Percentiles rank a stretch among this genome's conserved stretches.
Evolutionary conservation across 371 early-diverging fungal species (phyloP).

Genomic region (Mortierella sp.): DNA sequence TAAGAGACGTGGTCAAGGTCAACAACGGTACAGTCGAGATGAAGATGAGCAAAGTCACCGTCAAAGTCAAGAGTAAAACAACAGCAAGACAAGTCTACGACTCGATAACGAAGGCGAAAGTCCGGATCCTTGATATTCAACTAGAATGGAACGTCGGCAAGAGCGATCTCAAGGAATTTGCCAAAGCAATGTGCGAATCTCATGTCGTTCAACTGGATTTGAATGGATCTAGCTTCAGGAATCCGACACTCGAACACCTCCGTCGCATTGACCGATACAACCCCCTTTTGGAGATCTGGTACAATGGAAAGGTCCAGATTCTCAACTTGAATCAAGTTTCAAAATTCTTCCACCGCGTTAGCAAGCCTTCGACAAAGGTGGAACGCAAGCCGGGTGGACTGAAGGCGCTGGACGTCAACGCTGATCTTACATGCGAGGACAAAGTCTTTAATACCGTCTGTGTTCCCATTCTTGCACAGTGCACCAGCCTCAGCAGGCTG

Average conservation of each 20-base stretch:
- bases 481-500: too few relatives aligned
- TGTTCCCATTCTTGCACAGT: too few relatives aligned
- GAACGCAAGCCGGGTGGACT: not conserved
- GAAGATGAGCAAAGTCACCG: not conserved
- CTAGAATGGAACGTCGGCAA: constrained; percentile 6
- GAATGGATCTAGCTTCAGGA: not conserved
- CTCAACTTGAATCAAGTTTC: not conserved
- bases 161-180: constrained; percentile 13
- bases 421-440: not conserved
- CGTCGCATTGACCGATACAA: constrained; percentile 7
- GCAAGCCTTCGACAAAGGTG: not conserved
- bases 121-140: constrained; percentile 8
- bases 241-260: not conserved
- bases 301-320: not conserved
- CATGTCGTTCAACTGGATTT: constrained; percentile 1
- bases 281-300: constrained; percentile 9
- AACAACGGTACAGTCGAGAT: constrained; percentile 6
- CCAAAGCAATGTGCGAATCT: not conserved
- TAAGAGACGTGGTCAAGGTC: not conserved
- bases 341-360: constrained; percentile 8
- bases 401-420: not conserved
- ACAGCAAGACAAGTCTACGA: constrained; percentile 12
- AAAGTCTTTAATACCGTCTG: too few relatives aligned
- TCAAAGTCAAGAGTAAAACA: not conserved
- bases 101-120: constrained; percentile 3